Evolutionary conservation across 2,329 filamentous ascomycete species (phyloP).

Genomic region (Cercospora beticola): DNA sequence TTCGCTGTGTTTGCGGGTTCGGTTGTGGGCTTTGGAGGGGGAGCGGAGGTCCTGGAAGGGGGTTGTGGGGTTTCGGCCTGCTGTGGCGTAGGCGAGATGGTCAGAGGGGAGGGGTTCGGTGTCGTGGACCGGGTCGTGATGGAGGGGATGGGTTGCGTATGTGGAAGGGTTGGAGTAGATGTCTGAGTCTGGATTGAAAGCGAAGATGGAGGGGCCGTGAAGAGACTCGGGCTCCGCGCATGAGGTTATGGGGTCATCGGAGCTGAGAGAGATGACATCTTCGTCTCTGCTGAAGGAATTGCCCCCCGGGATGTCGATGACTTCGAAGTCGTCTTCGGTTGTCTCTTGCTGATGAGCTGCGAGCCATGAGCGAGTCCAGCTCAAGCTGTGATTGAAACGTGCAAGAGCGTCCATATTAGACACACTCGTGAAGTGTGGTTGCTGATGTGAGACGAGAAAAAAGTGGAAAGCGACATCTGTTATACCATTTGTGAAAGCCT

Average conservation of each 20-base stretch:
- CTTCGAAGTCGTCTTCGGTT: slow-evolving; percentile 8
- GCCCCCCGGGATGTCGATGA: not conserved
- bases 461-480: not conserved
- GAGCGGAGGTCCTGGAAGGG: slow-evolving; percentile 25
- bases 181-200: not conserved
- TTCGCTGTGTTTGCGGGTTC: slow-evolving; percentile 5
- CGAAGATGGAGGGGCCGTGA: not conserved
- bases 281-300: not conserved
- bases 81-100: slow-evolving; percentile 11
- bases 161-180: not conserved
- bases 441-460: not conserved
- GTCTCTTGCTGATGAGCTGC: not conserved
- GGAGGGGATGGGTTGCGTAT: not conserved
- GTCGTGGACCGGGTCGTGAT: not conserved
- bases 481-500: not conserved
- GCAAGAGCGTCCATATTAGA: slow-evolving; percentile 7
- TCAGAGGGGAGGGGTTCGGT: not conserved
- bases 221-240: not conserved
- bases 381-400: not conserved
- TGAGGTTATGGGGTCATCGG: slow-evolving; percentile 8
- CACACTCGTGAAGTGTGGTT: not conserved
- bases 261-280: slow-evolving; percentile 21
- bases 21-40: slow-evolving; percentile 17
- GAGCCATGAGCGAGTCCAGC: slow-evolving; percentile 16
- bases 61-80: slow-evolving; percentile 13